A percentile compares a stretch with the other conserved stretches of the same genome.
Conservation (phyloP, 768 basidiomycete species). For the Tylopilus balloui region DNA sequence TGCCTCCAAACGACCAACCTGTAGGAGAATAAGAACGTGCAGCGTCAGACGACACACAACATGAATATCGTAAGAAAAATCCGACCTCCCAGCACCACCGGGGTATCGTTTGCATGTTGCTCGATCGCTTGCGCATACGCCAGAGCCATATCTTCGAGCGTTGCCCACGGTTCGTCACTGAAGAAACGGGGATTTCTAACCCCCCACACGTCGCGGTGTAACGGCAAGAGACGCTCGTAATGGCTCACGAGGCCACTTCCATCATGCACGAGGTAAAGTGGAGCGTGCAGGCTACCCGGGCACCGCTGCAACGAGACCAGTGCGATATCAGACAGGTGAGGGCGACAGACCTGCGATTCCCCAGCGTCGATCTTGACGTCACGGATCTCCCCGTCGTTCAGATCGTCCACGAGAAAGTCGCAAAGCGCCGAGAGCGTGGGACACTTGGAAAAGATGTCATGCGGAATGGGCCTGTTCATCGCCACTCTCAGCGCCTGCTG, state of each 20-base stretch:
- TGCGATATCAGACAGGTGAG: constrained; percentile 25
- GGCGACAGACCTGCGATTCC: neutral
- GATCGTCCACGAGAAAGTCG: constrained; percentile 8
- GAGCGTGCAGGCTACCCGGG: constrained; percentile 22
- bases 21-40: neutral
- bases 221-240: constrained; percentile 41
- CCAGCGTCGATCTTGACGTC: neutral
- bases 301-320: constrained; percentile 38
- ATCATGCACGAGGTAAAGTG: constrained; percentile 67
- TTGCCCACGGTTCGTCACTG: constrained; percentile 42
- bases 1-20: constrained; percentile 4
- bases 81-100: constrained; percentile 56
- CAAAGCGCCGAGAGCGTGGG: constrained; percentile 33
- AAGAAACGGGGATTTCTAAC: constrained; percentile 54
- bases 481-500: constrained; percentile 43
- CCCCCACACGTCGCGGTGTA: constrained; percentile 56
- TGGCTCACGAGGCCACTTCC: constrained; percentile 61
- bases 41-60: neutral
- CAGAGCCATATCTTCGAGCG: constrained; percentile 48
- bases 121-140: constrained; percentile 44
- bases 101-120: constrained; percentile 31
- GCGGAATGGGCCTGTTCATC: constrained; percentile 41
- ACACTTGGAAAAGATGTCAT: constrained; percentile 38
- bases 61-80: neutral
- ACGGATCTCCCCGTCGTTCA: neutral